Evolutionary conservation across 2,329 filamentous ascomycete genomes (phyloP), one percentile per base, ranked within the genome.

Genomic region (Westerdykella aurantiaca): DNA sequence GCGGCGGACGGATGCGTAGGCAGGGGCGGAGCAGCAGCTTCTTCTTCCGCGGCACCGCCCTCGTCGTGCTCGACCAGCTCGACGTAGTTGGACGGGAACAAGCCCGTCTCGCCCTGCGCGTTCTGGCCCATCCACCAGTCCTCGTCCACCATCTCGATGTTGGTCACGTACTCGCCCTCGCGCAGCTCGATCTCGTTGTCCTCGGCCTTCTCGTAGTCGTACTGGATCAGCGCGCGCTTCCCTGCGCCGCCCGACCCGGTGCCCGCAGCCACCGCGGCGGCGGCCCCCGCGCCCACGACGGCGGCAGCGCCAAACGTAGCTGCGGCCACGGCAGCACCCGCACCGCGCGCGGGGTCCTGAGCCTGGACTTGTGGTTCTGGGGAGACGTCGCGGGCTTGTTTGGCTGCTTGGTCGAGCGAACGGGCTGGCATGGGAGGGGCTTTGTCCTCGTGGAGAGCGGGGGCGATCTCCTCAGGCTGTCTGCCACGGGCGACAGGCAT

Each of bases 101-200:
- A 76, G 38, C 93, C 93, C 46, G 77, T 83, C 68, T 96, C 88
- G 56, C 93, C 93, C 49, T 75, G 77, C 17, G 78, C 72, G 72
- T 97, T 98, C 53, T 85, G 87, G 35, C 94, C 93, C 79, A 95
- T 86, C 93, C 93, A 98, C 93, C 93, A 98, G 64, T 98, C 91
- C 41, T 94, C 86, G 57, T 97, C 93, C 2, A 98, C 88, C 86
- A 94, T 94, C 50, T 97, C 88, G 58, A 98, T 95, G 63, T 95
- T 85, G 18, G 80, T 89, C 31, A 98, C 85, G 51, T 83, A 80
- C 58, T 96, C 87, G 50, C 90, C 90, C 69, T 98, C 93, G 21
- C 80, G 77, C 14, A 98, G 78, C 53, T 95, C 89, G 45, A 98
- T 80, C 70, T 98, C 93, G 60, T 98, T 98, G 54, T 95, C 90